Evolutionary conservation across 768 basidiomycete species (phyloP), one percentile per base, ranked within the genome.

Genomic region (Lactifluus piperatus): DNA sequence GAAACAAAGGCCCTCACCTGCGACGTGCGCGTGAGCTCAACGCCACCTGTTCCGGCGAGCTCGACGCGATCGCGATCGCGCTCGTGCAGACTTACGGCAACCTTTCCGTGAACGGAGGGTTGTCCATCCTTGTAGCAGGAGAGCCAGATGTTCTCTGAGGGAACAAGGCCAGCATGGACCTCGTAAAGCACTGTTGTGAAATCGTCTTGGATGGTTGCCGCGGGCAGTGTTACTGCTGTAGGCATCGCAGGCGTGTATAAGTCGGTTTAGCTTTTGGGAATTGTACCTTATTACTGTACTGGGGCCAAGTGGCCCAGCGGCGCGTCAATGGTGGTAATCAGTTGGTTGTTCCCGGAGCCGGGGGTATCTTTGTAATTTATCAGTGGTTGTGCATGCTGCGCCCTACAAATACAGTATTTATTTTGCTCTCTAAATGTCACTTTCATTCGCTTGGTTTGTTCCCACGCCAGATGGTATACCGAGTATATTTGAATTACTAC

Each of bases 61-160:
- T 47, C 62, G 51, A 65, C 41, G 29, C 62, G 56, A 51, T 65
- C 62, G 49, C 64, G 64, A 24, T 57, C 61, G 5, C 47, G 48
- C 27, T 63, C 62, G n/a, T 65, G 63, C 8, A 65, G 55, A 22
- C 39, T 51, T 7, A 52, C 46, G 32, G 47, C 22, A 16, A 65
- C 30, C 41, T 63, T 65, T 43, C 62, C 58, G 26, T 65, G 64
- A n/a, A 65, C 20, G 20, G 64, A 63, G 1, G 51, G 51, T 37
- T 65, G 58, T 7, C 56, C 58, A 14, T 57, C 54, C 48, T 63
- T 65, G 58, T 60, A 63, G 47, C 53, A 63, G 18, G 64, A 65
- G 29, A 65, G 54, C 64, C 64, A 65, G 32, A 65, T 45, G 39
- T 49, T 41, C 47, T 65, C 64, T 2, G 64, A 53, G 20, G 62